Base-by-base conservation (phyloP, 2,329 filamentous ascomycete species). In the Eutypella sp. region DNA sequence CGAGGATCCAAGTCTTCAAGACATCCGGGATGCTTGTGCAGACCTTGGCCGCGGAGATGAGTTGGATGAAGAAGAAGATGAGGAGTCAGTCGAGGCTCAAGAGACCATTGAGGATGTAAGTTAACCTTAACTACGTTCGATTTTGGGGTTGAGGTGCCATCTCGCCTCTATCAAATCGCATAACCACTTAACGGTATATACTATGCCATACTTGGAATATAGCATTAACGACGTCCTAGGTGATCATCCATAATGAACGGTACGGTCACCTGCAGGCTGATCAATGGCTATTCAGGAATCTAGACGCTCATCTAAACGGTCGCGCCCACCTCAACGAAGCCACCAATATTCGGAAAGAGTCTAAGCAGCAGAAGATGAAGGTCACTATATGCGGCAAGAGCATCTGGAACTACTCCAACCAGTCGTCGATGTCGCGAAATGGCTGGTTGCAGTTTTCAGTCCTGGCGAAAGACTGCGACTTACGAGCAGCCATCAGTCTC, bases 401-500 rank as follows among this genome's bases (percentile, higher is more conserved):
- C 43, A 76, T 76, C 52, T 75, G 72, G 63, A 74, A 76, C 56
- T 74, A 76, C 51, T 71, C 72, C 8, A 72, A 66, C 46, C 66
- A 74, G 49, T 67, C 64, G 31, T 67, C 71, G 3, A 70, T 75
- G 63, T 67, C 62, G 40, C 63, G 72, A 44, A 67, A 69, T 23
- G 72, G 73, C 4, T 76, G 73, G 74, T 61, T 73, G 19, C 73
- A 75, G 25, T 76, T 75, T 54, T 73, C 68, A 19, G 63, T 76
- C 48, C 67, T 76, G 52, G 72, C 72, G 2, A 75, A 73, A 54
- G 69, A 73, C 42, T 73, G 70, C 44, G 57, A 61, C 40, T 62
- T 76, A 4, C 61, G 64, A 40, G 64, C 73, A 37, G 72, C 69
- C 3, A 64, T 74, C 19, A 56, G 65, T n/a, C 63, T 76, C 10